Base-by-base conservation (phyloP, 257 asterid species). In the Penstemon barbatus region DNA sequence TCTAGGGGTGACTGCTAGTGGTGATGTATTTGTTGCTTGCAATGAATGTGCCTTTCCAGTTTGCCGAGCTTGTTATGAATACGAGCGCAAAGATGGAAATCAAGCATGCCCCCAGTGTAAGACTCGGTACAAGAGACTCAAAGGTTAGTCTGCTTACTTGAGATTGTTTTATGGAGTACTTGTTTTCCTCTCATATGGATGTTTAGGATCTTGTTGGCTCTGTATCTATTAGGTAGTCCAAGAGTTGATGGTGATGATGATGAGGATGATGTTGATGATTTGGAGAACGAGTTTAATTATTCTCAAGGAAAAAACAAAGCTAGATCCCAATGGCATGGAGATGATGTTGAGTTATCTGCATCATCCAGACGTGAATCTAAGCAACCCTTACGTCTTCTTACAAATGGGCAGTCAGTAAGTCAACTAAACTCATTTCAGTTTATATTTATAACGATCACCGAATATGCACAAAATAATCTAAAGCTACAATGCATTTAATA, bases 221-320 rank as follows among this genome's bases (percentile, higher is more conserved):
- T 80, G 65, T 55, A 45, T 61, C 39, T 55, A 37, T 71, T 57
- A 92, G 98, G 98, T 81, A 82, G 96, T 74, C 96, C 86, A 13
- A 84, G 97, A 78, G 96, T 92, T 12, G 98, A 90, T 9, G 96
- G 97, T 57, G 98, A 92, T 73, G 97, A 92, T 58, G 98, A 90
- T 37, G 98, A 90, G 66, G 95, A 87, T 46, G 96, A 77, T 52
- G 71, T 82, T 65, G 95, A 92, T 82, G 97, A 92, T 76, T 78
- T 90, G 69, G 97, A 87, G 76, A 81, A 91, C 61, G 98, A 91
- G 75, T 87, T 89, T 51, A 84, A 80, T 70, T 83, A 85, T 39
- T 77, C 87, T 57, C 89, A 77, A 61, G 89, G 87, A 50, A 83
- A 86, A 71, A 70, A 79, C 76, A 89, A 87, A 70, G 82, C 83